These are phyloP conservation scores for Aspergillus piperis DNA, from an alignment of 2,329 filamentous ascomycete species.

Conservation along the genomic window DNA sequence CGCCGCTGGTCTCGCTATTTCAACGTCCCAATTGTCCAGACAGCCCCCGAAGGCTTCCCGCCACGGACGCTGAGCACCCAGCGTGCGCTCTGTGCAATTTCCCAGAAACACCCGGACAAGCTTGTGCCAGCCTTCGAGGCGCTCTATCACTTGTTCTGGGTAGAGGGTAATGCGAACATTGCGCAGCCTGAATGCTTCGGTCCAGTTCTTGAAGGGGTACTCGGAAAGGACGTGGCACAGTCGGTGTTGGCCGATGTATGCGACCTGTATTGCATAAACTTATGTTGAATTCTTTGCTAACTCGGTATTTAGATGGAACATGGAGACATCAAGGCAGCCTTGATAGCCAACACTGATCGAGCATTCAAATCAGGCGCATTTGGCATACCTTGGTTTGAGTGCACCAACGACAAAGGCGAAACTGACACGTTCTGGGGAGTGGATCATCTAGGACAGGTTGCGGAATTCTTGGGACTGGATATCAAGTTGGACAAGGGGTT, in stretches of 20 bases:
- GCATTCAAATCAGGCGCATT: constrained; percentile 59
- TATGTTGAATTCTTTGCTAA: neutral
- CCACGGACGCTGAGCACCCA: constrained; percentile 53
- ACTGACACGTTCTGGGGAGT: constrained; percentile 62
- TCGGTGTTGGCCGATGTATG: constrained; percentile 46
- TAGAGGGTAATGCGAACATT: constrained; percentile 48
- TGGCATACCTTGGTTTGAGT: constrained; percentile 62
- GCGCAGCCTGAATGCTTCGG: constrained; percentile 48
- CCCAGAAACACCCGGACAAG: constrained; percentile 43
- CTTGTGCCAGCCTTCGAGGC: constrained; percentile 47
- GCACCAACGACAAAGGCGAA: constrained; percentile 55
- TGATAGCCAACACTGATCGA: constrained; percentile 53
- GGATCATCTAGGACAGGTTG: constrained; percentile 60
- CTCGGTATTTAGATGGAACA: constrained; percentile 23
- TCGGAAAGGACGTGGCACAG: constrained; percentile 49
- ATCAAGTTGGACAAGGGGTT: constrained; percentile 32
- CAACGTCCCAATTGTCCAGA: constrained; percentile 53
- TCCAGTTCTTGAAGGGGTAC: constrained; percentile 46
- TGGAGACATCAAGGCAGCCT: constrained; percentile 48
- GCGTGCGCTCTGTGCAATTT: constrained; percentile 55
- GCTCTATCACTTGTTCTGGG: constrained; percentile 56
- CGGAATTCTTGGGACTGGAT: constrained; percentile 56
- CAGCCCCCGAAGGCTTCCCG: constrained; percentile 55
- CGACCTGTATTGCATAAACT: neutral
- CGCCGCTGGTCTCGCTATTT: constrained; percentile 56